Conservation (phyloP, 371 early-diverging fungal genomes). For the Ecytonucleospora hepatopenaei region DNA sequence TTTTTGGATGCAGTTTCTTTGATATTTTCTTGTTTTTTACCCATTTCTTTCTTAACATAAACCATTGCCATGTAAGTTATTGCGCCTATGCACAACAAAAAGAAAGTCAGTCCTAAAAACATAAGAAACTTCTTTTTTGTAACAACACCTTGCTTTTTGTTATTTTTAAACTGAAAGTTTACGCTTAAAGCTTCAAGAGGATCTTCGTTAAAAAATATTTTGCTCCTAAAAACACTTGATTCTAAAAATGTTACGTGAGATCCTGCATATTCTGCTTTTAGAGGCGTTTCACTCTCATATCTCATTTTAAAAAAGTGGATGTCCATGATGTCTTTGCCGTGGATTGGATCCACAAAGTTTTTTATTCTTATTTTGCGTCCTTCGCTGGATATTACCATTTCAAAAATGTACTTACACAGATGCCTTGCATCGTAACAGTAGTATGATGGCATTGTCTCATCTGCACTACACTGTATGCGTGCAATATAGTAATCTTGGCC, state of each 20-base stretch:
- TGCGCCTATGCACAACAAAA: slow-evolving; percentile 21
- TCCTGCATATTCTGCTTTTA: slow-evolving; percentile 53
- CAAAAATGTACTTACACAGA: slow-evolving; percentile 58
- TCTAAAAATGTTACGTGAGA: slow-evolving; percentile 54
- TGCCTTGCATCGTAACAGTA: slow-evolving; percentile 57
- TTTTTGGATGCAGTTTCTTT: too few species aligned
- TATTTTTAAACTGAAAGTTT: slow-evolving; percentile 55
- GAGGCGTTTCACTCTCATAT: slow-evolving; percentile 49
- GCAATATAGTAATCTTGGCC: slow-evolving; percentile 50
- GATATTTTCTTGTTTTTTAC: too few species aligned
- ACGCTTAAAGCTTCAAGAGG: slow-evolving; percentile 56
- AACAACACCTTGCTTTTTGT: slow-evolving; percentile 28
- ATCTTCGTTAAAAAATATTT: slow-evolving; percentile 56
- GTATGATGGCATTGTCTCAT: slow-evolving; percentile 13
- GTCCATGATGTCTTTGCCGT: slow-evolving; percentile 47
- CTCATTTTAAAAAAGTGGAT: slow-evolving; percentile 54
- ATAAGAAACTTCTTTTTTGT: slow-evolving; percentile 29
- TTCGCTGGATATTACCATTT: slow-evolving; percentile 58
- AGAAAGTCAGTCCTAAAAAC: slow-evolving; percentile 26
- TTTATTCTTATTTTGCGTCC: slow-evolving; percentile 56
- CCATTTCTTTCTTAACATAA: too few species aligned
- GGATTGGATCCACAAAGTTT: slow-evolving; percentile 55
- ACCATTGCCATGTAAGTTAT: slow-evolving; percentile 17
- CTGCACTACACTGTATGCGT: slow-evolving; percentile 24
- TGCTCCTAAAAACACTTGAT: slow-evolving; percentile 54